Percentiles rank a stretch among this genome's conserved stretches.
These are phyloP conservation scores for Cladorrhinum samala DNA, from an alignment of 495 filamentous ascomycete species.

Conservation along the genomic window DNA sequence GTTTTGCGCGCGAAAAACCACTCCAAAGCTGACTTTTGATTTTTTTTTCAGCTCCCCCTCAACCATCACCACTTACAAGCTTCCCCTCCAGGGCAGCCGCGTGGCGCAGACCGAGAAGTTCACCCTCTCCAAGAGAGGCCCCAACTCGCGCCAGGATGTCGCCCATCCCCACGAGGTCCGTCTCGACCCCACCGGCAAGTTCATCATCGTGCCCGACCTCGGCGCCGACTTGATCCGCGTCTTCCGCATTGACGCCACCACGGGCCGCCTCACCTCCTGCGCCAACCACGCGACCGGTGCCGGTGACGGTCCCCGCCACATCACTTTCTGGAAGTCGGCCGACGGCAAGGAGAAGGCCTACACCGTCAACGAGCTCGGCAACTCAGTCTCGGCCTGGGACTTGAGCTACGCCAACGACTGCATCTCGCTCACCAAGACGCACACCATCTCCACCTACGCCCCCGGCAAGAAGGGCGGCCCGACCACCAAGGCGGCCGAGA, in stretches of 20 bases:
- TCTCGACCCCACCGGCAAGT: constrained; percentile 61
- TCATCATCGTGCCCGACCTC: constrained; percentile 62
- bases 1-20: too few species aligned
- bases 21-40: too few species aligned
- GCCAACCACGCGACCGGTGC: constrained; percentile 26
- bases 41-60: constrained; percentile 39
- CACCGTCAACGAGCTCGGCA: constrained; percentile 44
- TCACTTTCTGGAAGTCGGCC: constrained; percentile 34
- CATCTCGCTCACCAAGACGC: constrained; percentile 26
- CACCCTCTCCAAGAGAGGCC: constrained; percentile 44
- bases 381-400: constrained; percentile 40
- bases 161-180: constrained; percentile 64
- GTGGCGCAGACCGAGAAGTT: constrained; percentile 48
- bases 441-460: constrained; percentile 35
- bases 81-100: constrained; percentile 20
- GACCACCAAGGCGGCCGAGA: constrained; percentile 40
- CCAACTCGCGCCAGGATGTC: constrained; percentile 55
- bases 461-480: constrained; percentile 27
- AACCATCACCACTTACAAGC: constrained; percentile 37
- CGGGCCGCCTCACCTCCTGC: constrained; percentile 33
- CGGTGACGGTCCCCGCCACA: constrained; percentile 43
- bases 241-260: constrained; percentile 45
- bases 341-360: constrained; percentile 31
- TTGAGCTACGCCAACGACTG: constrained; percentile 34
- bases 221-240: constrained; percentile 65